phyloP scores from a whole-genome alignment of 1,284 basidiomycete genomes.

The Leucoagaricus sp. region DNA sequence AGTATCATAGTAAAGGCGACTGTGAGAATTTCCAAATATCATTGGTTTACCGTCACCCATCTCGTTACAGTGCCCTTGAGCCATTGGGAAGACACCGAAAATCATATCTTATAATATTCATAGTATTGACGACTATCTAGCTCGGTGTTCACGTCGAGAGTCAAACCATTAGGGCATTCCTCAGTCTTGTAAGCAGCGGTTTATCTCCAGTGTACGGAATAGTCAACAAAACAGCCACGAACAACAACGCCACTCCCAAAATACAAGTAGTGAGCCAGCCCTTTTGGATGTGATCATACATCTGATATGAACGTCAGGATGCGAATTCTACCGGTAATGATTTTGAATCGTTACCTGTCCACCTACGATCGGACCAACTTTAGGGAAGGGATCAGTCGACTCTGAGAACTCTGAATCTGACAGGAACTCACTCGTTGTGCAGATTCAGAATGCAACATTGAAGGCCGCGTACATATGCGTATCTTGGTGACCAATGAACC shows the following conservation, averaged over 20 bases:
- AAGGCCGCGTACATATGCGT: slow-evolving; percentile 70
- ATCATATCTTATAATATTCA: not conserved
- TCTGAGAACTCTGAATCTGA: slow-evolving; percentile 6
- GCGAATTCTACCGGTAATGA: not conserved
- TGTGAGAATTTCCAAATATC: not conserved
- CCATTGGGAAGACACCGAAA: not conserved
- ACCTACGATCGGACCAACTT: slow-evolving; percentile 69
- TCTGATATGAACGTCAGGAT: slow-evolving; percentile 34
- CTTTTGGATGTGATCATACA: slow-evolving; percentile 52
- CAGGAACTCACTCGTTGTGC: slow-evolving; percentile 47
- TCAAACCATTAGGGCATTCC: not conserved
- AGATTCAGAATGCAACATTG: slow-evolving; percentile 68
- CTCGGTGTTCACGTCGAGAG: not conserved
- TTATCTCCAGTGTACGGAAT: slow-evolving; percentile 50
- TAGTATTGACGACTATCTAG: not conserved
- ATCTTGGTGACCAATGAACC: slow-evolving; percentile 37
- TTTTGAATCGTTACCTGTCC: slow-evolving; percentile 50
- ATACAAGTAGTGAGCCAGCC: slow-evolving; percentile 62
- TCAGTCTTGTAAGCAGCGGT: slow-evolving; percentile 36
- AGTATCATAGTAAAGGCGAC: not conserved
- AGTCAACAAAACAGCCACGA: slow-evolving; percentile 39
- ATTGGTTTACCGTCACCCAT: too few species aligned
- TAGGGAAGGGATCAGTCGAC: slow-evolving; percentile 1
- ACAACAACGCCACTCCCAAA: slow-evolving; percentile 44
- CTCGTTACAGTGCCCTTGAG: too few species aligned